phyloP scores from a whole-genome alignment of 805 yeast species.

The Saccharomycopsis fibuligera region DNA sequence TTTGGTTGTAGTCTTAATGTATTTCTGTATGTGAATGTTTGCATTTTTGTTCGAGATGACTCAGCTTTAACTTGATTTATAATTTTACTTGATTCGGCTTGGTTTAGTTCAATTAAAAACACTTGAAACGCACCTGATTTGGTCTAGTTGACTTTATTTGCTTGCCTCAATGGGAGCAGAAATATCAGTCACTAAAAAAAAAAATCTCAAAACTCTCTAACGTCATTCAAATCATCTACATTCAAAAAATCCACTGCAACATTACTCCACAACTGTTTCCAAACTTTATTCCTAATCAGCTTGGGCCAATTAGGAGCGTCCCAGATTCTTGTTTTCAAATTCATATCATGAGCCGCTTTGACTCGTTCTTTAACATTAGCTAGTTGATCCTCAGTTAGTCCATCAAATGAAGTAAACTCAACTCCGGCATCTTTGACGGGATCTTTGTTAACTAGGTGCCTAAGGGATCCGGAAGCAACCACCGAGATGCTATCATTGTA shows the following conservation, averaged over 20 bases:
- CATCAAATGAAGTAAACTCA: slow-evolving; percentile 19
- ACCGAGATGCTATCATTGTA: slow-evolving; percentile 24
- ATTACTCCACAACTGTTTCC: slow-evolving; percentile 41
- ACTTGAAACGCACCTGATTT: too few relatives aligned
- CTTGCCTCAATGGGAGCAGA: too few relatives aligned
- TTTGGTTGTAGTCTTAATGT: too few relatives aligned
- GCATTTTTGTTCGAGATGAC: too few relatives aligned
- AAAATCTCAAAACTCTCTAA: slow-evolving; percentile 24
- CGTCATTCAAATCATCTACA: slow-evolving; percentile 50
- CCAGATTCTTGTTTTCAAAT: slow-evolving; percentile 60
- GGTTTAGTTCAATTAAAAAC: too few relatives aligned
- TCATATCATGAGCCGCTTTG: slow-evolving; percentile 41
- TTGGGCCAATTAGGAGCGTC: slow-evolving; percentile 67
- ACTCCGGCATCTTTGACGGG: too few relatives aligned
- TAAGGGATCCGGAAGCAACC: slow-evolving; percentile 40
- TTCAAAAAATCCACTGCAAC: slow-evolving; percentile 54
- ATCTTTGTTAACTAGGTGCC: slow-evolving; percentile 19
- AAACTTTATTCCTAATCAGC: slow-evolving; percentile 36
- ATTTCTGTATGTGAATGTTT: too few relatives aligned
- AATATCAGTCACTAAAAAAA: too few relatives aligned
- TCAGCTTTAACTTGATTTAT: too few relatives aligned
- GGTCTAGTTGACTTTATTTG: too few relatives aligned
- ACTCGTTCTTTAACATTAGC: slow-evolving; percentile 27
- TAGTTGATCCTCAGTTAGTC: slow-evolving; percentile 33
- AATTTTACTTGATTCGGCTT: too few relatives aligned